A percentile compares a stretch with the other conserved stretches of the same genome.
Conservation (phyloP, 108 stramenopile species). For the Chaetoceros tenuissimus region DNA sequence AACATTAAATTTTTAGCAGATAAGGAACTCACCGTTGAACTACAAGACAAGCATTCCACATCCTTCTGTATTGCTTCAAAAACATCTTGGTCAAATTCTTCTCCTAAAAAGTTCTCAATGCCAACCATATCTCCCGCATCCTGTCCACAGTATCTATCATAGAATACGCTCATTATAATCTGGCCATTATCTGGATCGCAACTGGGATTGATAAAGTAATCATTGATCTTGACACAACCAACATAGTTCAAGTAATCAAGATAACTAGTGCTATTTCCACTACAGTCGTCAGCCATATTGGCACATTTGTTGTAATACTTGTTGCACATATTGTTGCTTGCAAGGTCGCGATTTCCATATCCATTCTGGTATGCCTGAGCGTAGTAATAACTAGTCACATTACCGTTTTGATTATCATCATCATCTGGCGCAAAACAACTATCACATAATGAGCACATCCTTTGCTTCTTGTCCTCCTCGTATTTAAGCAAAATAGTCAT, state of each 20-base stretch:
- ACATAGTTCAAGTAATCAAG: constrained; percentile 28
- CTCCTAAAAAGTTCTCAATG: constrained; percentile 21
- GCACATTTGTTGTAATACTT: constrained; percentile 5
- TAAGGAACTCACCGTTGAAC: constrained; percentile 29
- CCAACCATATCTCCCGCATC: constrained; percentile 39
- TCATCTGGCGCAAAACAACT: constrained; percentile 13
- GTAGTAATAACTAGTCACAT: constrained; percentile 2
- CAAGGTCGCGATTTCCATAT: background rate
- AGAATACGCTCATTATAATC: constrained; percentile 40
- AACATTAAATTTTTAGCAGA: constrained; percentile 5
- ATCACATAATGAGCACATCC: constrained; percentile 40
- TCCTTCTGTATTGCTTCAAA: constrained; percentile 26
- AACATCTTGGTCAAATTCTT: constrained; percentile 23
- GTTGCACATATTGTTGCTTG: constrained; percentile 2
- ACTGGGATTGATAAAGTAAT: constrained; percentile 33
- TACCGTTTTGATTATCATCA: constrained; percentile 12
- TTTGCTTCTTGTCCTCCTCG: constrained; percentile 25
- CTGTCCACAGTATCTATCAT: constrained; percentile 48
- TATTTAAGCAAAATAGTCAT: constrained; percentile 44
- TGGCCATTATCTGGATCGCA: constrained; percentile 33
- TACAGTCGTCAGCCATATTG: constrained; percentile 9
- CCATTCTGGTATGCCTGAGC: background rate
- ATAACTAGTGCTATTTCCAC: constrained; percentile 1
- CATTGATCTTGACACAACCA: constrained; percentile 22
- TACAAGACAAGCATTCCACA: constrained; percentile 31